A percentile compares a stretch with the other conserved stretches of the same genome.
phyloP scores from a whole-genome alignment of 1,139 yeast genomes.

The Saccharomyces uvarum region DNA sequence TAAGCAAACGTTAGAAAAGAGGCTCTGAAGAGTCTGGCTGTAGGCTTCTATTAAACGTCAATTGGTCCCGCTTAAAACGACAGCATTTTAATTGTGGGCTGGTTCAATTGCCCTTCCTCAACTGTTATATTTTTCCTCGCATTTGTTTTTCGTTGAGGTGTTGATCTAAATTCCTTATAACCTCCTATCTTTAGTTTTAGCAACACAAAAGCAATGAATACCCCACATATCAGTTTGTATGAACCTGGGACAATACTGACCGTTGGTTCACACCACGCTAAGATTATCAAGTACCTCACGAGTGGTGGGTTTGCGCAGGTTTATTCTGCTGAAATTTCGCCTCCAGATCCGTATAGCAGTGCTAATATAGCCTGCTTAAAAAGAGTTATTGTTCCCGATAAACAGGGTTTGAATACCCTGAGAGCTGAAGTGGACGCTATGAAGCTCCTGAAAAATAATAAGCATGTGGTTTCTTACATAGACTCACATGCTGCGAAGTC shows the following conservation, averaged over 20 bases:
- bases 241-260: conserved; percentile 23
- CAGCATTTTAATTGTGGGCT: neutral
- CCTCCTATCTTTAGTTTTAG: neutral
- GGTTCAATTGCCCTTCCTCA: neutral
- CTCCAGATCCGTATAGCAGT: conserved; percentile 25
- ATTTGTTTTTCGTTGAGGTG: neutral
- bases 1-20: neutral
- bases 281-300: conserved; percentile 26
- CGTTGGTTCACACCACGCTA: conserved; percentile 32
- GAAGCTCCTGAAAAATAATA: conserved; percentile 49
- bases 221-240: conserved; percentile 15
- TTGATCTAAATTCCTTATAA: neutral
- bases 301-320: conserved; percentile 53
- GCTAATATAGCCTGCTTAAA: conserved; percentile 53
- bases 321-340: conserved; percentile 49
- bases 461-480: conserved; percentile 57
- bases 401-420: conserved; percentile 53
- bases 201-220: conserved; percentile 11
- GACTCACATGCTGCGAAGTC: conserved; percentile 71
- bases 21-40: neutral
- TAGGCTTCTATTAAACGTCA: neutral
- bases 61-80: neutral
- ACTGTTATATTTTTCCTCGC: neutral
- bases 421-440: conserved; percentile 76
- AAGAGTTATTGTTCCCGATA: conserved; percentile 65